Conservation (phyloP, 495 filamentous ascomycete genomes). For the Coniosporium apollinis region DNA sequence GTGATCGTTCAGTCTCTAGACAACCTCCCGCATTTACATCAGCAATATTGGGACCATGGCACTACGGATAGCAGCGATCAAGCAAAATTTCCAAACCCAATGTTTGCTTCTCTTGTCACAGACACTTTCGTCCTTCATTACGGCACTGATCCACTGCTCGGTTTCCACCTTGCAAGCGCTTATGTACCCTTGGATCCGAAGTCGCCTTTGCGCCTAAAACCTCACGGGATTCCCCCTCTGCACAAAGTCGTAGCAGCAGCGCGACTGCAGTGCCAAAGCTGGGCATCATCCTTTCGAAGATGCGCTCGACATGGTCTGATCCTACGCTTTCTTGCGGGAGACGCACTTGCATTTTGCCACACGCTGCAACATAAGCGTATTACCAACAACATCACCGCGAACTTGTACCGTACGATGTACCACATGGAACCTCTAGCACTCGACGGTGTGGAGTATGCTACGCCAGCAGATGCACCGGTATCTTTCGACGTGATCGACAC, state of each 20-base stretch:
- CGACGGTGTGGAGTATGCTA: slow-evolving; percentile 12
- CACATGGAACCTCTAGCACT: slow-evolving; percentile 7
- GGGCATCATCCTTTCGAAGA: slow-evolving; percentile 2
- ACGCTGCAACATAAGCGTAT: slow-evolving; percentile 1
- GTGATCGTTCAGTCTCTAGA: no score
- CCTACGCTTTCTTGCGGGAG: slow-evolving; percentile 2
- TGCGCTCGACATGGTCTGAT: not conserved
- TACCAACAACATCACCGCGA: no score
- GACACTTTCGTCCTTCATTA: slow-evolving; percentile 10
- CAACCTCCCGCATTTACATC: no score
- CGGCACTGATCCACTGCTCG: slow-evolving; percentile 13
- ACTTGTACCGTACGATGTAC: slow-evolving; percentile 6
- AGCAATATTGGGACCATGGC: no score
- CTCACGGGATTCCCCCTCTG: not conserved
- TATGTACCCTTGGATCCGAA: slow-evolving; percentile 4
- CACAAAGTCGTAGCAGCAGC: slow-evolving; percentile 2
- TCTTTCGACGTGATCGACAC: slow-evolving; percentile 44
- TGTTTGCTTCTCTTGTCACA: slow-evolving; percentile 10
- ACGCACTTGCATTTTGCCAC: slow-evolving; percentile 9
- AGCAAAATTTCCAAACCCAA: slow-evolving; percentile 18
- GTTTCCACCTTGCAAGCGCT: slow-evolving; percentile 12
- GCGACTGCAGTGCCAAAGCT: slow-evolving; percentile 4
- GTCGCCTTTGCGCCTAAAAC: slow-evolving; percentile 2
- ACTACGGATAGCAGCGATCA: no score
- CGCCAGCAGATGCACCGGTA: slow-evolving; percentile 18